phyloP scores from a whole-genome alignment of 2,329 filamentous ascomycete species.

The Pseudogymnoascus sp. region DNA sequence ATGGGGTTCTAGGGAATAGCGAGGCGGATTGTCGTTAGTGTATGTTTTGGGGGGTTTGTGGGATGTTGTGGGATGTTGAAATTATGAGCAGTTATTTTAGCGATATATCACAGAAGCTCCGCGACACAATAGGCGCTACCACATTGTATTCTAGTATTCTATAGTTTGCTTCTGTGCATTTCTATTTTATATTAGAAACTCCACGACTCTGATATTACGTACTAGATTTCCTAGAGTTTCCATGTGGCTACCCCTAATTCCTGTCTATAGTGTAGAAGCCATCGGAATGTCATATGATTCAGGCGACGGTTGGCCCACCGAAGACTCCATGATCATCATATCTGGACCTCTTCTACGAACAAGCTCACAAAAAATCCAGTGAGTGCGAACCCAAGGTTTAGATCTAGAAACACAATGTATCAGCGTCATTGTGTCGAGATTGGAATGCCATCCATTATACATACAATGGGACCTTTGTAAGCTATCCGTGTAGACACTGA shows the following conservation, averaged over 20 bases:
- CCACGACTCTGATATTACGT: background rate
- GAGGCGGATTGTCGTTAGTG: background rate
- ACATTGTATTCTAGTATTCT: background rate
- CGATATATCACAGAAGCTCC: background rate
- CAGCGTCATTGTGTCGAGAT: background rate
- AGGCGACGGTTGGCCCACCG: background rate
- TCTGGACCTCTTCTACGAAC: background rate
- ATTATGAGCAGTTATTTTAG: background rate
- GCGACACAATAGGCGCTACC: background rate
- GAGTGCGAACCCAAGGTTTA: background rate
- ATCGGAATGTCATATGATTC: background rate
- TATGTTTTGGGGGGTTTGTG: background rate
- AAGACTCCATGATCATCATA: background rate
- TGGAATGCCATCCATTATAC: background rate
- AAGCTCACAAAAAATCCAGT: background rate
- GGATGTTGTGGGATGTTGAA: background rate
- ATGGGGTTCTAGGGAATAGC: background rate
- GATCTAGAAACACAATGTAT: background rate
- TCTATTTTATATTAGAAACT: background rate
- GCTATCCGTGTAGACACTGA: background rate
- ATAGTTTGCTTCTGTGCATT: background rate
- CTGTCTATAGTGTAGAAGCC: background rate
- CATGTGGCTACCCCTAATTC: background rate
- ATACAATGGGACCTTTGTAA: background rate
- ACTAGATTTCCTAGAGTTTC: background rate